Base-by-base conservation (phyloP, 148 eudicot genomes). In the Heliamphora exappendiculata region DNA sequence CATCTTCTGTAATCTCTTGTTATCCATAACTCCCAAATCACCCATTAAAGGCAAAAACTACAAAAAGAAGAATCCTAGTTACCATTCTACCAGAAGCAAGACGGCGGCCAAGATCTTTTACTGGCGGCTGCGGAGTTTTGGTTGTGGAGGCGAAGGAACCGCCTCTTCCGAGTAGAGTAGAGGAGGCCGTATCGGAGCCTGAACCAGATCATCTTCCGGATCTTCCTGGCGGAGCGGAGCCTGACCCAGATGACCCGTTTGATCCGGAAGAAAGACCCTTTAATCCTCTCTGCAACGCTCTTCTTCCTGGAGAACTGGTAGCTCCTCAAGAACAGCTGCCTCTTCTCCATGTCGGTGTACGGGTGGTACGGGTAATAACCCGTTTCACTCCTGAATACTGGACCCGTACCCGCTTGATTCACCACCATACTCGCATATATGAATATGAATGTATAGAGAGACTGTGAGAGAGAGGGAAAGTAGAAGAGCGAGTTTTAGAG, bases 291-390 rank as follows among this genome's bases (percentile, higher is more conserved):
- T 1, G 75, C 65, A 13, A 89, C 41, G 66, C 84, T 92, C 82
- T 86, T 81, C 72, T 94, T 92, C 31, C 95, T 83, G 69, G 89
- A 84, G 78, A 94, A 94, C 59, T 86, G 95, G 81, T 94, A 94
- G 84, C 98, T 94, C 59, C 91, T 85, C 59, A 94, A 82, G 79
- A 94, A 94, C 41, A 94, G 80, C 67, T 85, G 96, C 67, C 98
- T 85, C 78, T 90, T 90, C 72, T 90, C 97, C 60, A 88, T 41
- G 75, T 91, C 89, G 24, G 85, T 78, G 81, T 78, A 70, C 6
- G 36, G 54, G 34, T 72, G 62, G 28, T 36, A 36, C n/a, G 81
- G 81, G 68, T 72, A 71, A 22, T 72, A 71, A 22, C 81, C 81
- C 41, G 34, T 53, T 5, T 78, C 82, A 24, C 44, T 22, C 14